Percentiles rank a stretch among this genome's conserved stretches.
phyloP scores from a whole-genome alignment of 306 rosid species.

The Spatholobus suberectus region DNA sequence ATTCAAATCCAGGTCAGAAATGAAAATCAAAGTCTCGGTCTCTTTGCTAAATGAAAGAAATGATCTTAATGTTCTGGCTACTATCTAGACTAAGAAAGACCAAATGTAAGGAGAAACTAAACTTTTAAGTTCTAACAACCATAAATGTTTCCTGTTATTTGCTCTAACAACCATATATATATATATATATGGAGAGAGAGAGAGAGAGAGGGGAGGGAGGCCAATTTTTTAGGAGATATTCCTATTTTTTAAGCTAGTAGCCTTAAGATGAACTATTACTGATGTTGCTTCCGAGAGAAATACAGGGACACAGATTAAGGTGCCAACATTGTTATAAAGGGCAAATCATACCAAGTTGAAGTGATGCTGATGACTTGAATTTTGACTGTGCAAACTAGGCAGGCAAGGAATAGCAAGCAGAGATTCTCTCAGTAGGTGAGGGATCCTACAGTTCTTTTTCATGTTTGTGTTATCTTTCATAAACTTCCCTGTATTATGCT shows the following conservation, averaged over 20 bases:
- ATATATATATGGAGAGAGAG: too few species aligned
- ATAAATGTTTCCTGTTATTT: neutral
- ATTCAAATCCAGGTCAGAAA: neutral
- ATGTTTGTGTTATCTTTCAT: neutral
- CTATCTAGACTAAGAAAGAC: neutral
- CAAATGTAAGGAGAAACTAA: conserved; percentile 1
- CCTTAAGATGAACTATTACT: neutral
- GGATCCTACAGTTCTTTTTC: neutral
- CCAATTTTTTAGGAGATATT: too few species aligned
- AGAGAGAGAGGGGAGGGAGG: too few species aligned
- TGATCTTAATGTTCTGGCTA: neutral
- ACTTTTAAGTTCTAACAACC: neutral
- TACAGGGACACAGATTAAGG: neutral
- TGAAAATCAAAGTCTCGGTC: neutral
- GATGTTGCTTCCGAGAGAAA: neutral
- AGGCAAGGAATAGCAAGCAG: neutral
- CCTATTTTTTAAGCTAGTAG: conserved; percentile 11
- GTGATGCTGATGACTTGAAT: neutral
- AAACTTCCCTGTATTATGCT: neutral
- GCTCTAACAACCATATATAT: too few species aligned
- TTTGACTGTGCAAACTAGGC: neutral
- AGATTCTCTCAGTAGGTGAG: conserved; percentile 5
- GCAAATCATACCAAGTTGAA: neutral
- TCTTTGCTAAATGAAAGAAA: neutral
- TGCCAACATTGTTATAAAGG: neutral